These are phyloP conservation scores for Gaertneriomyces semiglobifer DNA, from an alignment of 192 early-diverging fungal species.

Conservation along the genomic window DNA sequence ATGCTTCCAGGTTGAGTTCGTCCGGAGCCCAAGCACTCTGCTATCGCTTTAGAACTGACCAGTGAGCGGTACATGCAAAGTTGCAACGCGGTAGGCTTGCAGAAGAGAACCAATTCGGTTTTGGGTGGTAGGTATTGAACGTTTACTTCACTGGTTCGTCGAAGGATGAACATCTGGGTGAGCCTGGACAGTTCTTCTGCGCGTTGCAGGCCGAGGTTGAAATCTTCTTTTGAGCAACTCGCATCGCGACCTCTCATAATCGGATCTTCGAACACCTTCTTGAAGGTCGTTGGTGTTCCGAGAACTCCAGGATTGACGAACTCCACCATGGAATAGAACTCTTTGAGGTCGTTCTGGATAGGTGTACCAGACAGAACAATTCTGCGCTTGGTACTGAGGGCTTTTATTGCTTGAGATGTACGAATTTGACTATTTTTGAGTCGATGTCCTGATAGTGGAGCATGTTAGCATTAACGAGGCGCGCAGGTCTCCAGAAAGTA, in stretches of 20 bases:
- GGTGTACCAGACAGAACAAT: slow-evolving; percentile 52
- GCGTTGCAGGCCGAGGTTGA: slow-evolving; percentile 28
- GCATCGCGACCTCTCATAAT: slow-evolving; percentile 32
- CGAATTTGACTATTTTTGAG: slow-evolving; percentile 41
- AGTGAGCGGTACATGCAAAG: slow-evolving; percentile 23
- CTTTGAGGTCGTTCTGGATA: slow-evolving; percentile 67
- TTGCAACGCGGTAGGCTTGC: slow-evolving; percentile 44
- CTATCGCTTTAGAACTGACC: slow-evolving; percentile 8
- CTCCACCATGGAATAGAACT: slow-evolving; percentile 70
- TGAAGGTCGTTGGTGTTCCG: neutral
- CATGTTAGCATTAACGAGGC: neutral
- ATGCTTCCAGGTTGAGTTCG: slow-evolving; percentile 32
- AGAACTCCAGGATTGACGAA: slow-evolving; percentile 67
- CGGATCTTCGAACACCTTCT: slow-evolving; percentile 40
- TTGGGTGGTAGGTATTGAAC: slow-evolving; percentile 57
- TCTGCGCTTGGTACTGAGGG: slow-evolving; percentile 26
- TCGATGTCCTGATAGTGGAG: slow-evolving; percentile 31
- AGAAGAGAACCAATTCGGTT: slow-evolving; percentile 57
- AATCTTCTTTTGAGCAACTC: slow-evolving; percentile 28
- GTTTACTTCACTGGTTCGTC: slow-evolving; percentile 53
- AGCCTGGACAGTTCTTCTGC: slow-evolving; percentile 30
- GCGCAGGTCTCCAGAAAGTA: no score
- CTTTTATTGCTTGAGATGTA: slow-evolving; percentile 25
- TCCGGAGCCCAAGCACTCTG: neutral
- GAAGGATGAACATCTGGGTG: slow-evolving; percentile 55